These are phyloP conservation scores for Nigrograna mackinnonii DNA, from an alignment of 2,329 filamentous ascomycete species.

Conservation along the genomic window DNA sequence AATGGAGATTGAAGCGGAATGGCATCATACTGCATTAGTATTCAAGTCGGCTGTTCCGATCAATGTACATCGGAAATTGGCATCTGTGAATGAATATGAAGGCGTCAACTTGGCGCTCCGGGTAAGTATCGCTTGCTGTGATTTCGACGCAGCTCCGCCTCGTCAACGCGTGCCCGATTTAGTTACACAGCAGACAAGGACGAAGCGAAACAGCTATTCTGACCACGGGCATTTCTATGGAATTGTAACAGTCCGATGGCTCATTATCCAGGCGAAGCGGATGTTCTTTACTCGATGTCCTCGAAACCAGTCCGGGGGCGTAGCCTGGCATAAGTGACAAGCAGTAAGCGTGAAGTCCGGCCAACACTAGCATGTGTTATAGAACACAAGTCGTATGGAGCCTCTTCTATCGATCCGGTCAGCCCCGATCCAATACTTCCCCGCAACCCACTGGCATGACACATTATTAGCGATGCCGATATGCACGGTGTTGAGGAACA, in stretches of 20 bases:
- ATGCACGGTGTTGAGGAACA: too few relatives aligned
- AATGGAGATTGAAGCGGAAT: slow-evolving; percentile 2
- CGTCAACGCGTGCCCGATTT: not conserved
- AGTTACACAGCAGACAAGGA: not conserved
- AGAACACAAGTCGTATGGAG: too few relatives aligned
- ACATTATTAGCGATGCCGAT: too few relatives aligned
- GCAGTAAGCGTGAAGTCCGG: too few relatives aligned
- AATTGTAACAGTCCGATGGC: not conserved
- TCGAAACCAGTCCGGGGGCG: too few relatives aligned
- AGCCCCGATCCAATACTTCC: too few relatives aligned
- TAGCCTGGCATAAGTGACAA: too few relatives aligned
- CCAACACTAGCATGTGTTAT: too few relatives aligned
- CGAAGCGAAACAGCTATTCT: not conserved
- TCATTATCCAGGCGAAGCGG: not conserved
- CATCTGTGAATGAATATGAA: not conserved
- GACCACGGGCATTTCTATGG: not conserved
- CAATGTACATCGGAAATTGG: slow-evolving; percentile 2
- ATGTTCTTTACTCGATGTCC: not conserved
- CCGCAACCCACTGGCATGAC: too few relatives aligned
- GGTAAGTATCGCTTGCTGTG: not conserved
- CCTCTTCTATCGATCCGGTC: too few relatives aligned
- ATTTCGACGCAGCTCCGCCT: too few relatives aligned
- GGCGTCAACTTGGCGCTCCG: slow-evolving; percentile 2
- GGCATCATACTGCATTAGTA: slow-evolving; percentile 4
- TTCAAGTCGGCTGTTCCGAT: not conserved